Conservation (phyloP, 345 rosid species). For the Fremontodendron californicum region DNA sequence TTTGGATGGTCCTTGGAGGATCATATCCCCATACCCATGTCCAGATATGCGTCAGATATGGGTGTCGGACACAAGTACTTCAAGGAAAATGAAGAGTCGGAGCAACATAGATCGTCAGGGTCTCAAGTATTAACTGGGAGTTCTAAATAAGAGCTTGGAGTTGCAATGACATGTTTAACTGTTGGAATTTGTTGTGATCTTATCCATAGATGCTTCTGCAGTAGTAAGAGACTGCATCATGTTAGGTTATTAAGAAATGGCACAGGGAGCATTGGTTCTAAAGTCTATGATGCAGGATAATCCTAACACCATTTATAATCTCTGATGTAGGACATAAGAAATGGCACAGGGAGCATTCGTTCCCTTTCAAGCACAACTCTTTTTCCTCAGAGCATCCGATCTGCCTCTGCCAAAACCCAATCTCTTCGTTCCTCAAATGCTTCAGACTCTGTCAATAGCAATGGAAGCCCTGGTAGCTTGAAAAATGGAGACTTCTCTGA, state of each 20-base stretch:
- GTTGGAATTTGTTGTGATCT: not conserved
- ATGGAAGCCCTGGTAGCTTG: constrained; percentile 27
- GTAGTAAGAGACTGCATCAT: not conserved
- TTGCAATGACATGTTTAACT: not conserved
- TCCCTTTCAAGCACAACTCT: constrained; percentile 66
- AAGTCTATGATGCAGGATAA: not conserved
- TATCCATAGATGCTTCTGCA: not conserved
- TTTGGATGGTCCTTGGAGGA: too few species aligned
- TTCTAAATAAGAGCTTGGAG: not conserved
- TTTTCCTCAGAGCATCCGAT: constrained; percentile 90
- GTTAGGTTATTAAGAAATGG: not conserved
- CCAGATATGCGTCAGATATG: too few species aligned
- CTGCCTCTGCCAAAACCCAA: constrained; percentile 54
- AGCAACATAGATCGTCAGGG: too few species aligned
- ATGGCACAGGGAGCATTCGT: constrained; percentile 56
- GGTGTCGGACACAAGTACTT: too few species aligned
- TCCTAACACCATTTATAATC: constrained; percentile 13
- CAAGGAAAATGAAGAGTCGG: too few species aligned
- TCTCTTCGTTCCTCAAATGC: constrained; percentile 41
- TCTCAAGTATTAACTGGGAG: not conserved
- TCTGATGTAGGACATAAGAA: constrained; percentile 71
- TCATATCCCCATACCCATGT: too few species aligned
- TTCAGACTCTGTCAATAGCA: constrained; percentile 44
- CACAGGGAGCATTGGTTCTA: too few species aligned
- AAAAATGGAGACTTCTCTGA: constrained; percentile 33